Percentiles rank a stretch among this genome's conserved stretches.
Conservation (phyloP, 2,329 filamentous ascomycete species). For the Diplocarpon mali region DNA sequence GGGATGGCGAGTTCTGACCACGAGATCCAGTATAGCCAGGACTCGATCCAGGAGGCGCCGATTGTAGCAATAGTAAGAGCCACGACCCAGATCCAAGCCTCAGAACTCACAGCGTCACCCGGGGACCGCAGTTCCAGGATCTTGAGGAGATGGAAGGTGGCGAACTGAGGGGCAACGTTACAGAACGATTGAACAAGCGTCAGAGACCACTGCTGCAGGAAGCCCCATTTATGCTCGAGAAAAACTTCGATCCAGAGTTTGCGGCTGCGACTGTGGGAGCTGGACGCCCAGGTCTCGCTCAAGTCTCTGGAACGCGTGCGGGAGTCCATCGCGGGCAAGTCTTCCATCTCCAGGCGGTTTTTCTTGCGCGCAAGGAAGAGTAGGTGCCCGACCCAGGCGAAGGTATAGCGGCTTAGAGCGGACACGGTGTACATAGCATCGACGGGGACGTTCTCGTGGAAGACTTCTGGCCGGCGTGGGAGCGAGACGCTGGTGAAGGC, state of each 20-base stretch:
- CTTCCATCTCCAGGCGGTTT: constrained; percentile 47
- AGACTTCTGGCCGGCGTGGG: constrained; percentile 59
- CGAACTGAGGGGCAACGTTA: constrained; percentile 61
- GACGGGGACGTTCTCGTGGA: constrained; percentile 43
- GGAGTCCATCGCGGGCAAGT: constrained; percentile 51
- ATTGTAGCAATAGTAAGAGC: constrained; percentile 51
- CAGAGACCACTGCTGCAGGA: constrained; percentile 48
- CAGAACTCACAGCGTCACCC: constrained; percentile 35
- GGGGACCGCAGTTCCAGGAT: constrained; percentile 46
- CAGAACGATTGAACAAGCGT: constrained; percentile 30
- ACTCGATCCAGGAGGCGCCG: constrained; percentile 43
- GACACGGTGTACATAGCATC: constrained; percentile 53
- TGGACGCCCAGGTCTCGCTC: constrained; percentile 38
- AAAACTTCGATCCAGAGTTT: constrained; percentile 51
- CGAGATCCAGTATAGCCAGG: constrained; percentile 56
- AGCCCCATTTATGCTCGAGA: constrained; percentile 41
- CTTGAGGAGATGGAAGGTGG: constrained; percentile 53
- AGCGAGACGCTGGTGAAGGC: constrained; percentile 41
- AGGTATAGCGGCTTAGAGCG: constrained; percentile 51
- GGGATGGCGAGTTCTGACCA: constrained; percentile 53
- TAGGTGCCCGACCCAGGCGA: constrained; percentile 49
- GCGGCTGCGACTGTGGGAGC: constrained; percentile 27
- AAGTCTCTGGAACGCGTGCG: constrained; percentile 40
- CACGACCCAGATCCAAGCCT: constrained; percentile 58
- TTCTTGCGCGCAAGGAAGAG: constrained; percentile 45